Evolutionary conservation across 2,329 filamentous ascomycete genomes (phyloP).

Genomic region (Aspergillus niger): DNA sequence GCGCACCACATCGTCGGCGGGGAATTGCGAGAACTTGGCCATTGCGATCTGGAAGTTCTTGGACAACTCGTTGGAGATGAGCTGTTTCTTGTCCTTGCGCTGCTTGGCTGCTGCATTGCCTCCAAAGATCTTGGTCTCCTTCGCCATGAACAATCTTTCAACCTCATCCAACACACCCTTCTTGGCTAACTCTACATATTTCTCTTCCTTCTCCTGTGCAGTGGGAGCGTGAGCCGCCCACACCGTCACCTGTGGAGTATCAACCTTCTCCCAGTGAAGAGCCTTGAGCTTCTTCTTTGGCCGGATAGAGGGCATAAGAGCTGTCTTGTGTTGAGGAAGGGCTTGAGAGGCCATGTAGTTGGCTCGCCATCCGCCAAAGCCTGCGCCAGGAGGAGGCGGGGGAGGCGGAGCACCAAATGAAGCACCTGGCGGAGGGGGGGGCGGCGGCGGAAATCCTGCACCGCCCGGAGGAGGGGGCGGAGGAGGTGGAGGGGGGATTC

Average conservation of each 20-base stretch:
- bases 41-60: constrained; percentile 92
- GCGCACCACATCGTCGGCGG: constrained; percentile 81
- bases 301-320: constrained; percentile 76
- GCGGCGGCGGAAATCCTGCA: constrained; percentile 40
- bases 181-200: constrained; percentile 87
- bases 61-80: constrained; percentile 87
- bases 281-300: constrained; percentile 99
- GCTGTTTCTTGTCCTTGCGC: constrained; percentile 95
- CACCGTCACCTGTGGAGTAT: constrained; percentile 85
- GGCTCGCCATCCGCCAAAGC: constrained; percentile 61
- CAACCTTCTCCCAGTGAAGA: constrained; percentile 98
- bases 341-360: constrained; percentile 71
- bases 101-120: constrained; percentile 67
- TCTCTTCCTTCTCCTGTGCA: constrained; percentile 88
- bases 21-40: constrained; percentile 83
- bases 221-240: constrained; percentile 88
- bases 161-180: constrained; percentile 97
- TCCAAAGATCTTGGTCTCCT: constrained; percentile 83
- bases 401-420: constrained; percentile 57
- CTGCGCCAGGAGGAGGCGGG: constrained; percentile 66
- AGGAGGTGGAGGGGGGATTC: constrained; percentile 50
- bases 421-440: constrained; percentile 46
- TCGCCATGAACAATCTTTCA: constrained; percentile 95
- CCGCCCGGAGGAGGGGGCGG: constrained; percentile 48
- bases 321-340: constrained; percentile 57